phyloP scores from a whole-genome alignment of 2,329 filamentous ascomycete genomes.

The Leptographium wingfieldii region DNA sequence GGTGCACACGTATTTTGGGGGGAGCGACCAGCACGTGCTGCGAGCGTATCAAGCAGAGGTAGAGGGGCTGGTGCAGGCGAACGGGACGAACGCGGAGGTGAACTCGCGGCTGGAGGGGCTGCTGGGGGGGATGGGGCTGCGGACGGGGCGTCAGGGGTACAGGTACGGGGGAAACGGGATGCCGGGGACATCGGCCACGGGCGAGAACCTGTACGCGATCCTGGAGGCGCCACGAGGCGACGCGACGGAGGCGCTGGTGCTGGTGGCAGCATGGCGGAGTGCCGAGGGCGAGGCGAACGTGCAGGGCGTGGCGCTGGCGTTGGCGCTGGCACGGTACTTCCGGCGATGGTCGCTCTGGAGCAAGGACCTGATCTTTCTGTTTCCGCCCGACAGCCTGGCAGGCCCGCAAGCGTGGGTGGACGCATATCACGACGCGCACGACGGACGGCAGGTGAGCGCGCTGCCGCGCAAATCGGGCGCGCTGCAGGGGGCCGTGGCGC shows the following conservation, averaged over 20 bases:
- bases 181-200: conserved; percentile 56
- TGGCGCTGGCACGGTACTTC: conserved; percentile 88
- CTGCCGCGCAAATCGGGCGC: conserved; percentile 86
- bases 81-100: conserved; percentile 41
- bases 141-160: conserved; percentile 80
- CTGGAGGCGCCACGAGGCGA: conserved; percentile 89
- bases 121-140: conserved; percentile 67
- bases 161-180: conserved; percentile 46
- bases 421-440: conserved; percentile 87
- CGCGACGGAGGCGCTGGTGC: conserved; percentile 90
- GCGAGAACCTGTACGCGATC: conserved; percentile 88
- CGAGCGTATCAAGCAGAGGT: conserved; percentile 81
- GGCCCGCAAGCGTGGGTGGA: conserved; percentile 96
- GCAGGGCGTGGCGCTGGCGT: conserved; percentile 73
- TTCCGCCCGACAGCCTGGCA: conserved; percentile 77
- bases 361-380: conserved; percentile 90
- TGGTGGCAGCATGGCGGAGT: conserved; percentile 82
- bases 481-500: conserved; percentile 81
- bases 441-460: conserved; percentile 54
- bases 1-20: conserved; percentile 94
- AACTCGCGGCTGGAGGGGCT: conserved; percentile 65
- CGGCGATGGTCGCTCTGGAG: conserved; percentile 98
- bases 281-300: conserved; percentile 67
- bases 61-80: conserved; percentile 38
- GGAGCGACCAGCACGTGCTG: conserved; percentile 91